Conservation (phyloP, 352 stramenopile genomes). For the Globisporangium carolinianum region DNA sequence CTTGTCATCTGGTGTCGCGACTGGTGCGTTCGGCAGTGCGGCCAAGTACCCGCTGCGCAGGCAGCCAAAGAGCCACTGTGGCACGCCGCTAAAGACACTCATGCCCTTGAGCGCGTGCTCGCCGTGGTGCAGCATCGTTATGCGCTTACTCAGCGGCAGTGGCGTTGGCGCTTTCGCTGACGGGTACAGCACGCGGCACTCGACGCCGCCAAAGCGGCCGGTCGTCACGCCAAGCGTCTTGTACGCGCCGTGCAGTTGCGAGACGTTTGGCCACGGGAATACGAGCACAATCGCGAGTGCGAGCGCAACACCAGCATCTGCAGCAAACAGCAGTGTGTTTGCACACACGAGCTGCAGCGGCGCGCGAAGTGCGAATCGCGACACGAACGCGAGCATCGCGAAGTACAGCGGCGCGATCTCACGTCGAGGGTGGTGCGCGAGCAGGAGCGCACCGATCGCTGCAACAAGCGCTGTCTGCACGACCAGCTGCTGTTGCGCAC, state of each 20-base stretch:
- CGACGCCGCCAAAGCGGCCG: slow-evolving; percentile 32
- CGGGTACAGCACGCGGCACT: slow-evolving; percentile 67
- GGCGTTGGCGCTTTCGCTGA: slow-evolving; percentile 13
- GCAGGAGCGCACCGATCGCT: slow-evolving; percentile 16
- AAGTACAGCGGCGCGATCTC: slow-evolving; percentile 28
- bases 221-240: slow-evolving; percentile 37
- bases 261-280: slow-evolving; percentile 53
- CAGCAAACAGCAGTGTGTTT: slow-evolving; percentile 6
- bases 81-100: slow-evolving; percentile 37
- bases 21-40: slow-evolving; percentile 28
- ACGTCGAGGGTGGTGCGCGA: slow-evolving; percentile 22
- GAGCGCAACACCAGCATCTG: slow-evolving; percentile 11
- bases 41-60: slow-evolving; percentile 42
- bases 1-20: slow-evolving; percentile 16
- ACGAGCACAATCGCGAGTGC: slow-evolving; percentile 25
- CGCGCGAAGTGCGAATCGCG: slow-evolving; percentile 3
- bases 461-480: slow-evolving; percentile 4
- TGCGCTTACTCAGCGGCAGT: slow-evolving; percentile 6
- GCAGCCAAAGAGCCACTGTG: slow-evolving; percentile 46
- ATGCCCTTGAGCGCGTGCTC: slow-evolving; percentile 43
- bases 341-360: slow-evolving; percentile 5
- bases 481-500: slow-evolving; percentile 8
- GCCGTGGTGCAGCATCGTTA: slow-evolving; percentile 43
- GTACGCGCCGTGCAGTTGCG: slow-evolving; percentile 27
- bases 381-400: slow-evolving; percentile 12